Percentiles rank a stretch among this genome's conserved stretches.
Evolutionary conservation across 169 alveolate genomes (phyloP).

Genomic region (Amoebophrya sp.): DNA sequence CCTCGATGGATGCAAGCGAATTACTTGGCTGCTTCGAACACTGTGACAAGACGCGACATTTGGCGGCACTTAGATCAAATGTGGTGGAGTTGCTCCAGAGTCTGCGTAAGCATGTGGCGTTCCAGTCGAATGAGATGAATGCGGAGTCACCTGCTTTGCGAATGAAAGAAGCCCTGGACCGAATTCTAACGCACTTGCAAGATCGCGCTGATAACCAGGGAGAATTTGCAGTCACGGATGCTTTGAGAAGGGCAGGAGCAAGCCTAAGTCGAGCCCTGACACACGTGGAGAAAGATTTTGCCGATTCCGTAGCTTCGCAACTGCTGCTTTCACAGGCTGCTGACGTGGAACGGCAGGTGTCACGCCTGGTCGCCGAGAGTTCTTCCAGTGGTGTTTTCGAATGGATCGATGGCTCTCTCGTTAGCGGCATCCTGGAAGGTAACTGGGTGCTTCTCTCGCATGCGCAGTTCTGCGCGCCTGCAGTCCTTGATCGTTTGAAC

Average conservation of each 20-base stretch:
- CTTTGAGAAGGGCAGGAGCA: no score
- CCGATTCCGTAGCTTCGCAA: neutral
- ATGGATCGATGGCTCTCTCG: conserved; percentile 97
- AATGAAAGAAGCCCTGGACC: neutral
- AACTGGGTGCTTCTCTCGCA: conserved; percentile 86
- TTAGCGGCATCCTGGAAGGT: conserved; percentile 88
- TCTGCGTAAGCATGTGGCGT: neutral
- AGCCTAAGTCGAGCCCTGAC: no score
- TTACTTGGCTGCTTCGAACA: conserved; percentile 49
- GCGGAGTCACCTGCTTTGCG: neutral
- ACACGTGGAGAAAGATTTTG: neutral
- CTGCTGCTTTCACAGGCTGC: neutral
- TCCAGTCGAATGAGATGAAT: neutral
- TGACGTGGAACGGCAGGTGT: neutral
- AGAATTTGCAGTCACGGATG: neutral
- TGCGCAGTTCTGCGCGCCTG: conserved; percentile 91
- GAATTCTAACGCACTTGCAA: neutral
- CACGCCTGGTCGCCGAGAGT: neutral
- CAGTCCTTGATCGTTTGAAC: conserved; percentile 95
- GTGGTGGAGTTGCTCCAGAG: neutral
- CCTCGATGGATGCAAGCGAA: conserved; percentile 50
- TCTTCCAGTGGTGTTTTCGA: conserved; percentile 68
- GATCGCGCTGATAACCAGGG: neutral
- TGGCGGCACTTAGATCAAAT: neutral
- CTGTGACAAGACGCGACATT: conserved; percentile 31